Percentiles rank a stretch among this genome's conserved stretches.
These are phyloP conservation scores for Fusarium tupiense DNA, from an alignment of 2,329 filamentous ascomycete genomes.

Conservation along the genomic window DNA sequence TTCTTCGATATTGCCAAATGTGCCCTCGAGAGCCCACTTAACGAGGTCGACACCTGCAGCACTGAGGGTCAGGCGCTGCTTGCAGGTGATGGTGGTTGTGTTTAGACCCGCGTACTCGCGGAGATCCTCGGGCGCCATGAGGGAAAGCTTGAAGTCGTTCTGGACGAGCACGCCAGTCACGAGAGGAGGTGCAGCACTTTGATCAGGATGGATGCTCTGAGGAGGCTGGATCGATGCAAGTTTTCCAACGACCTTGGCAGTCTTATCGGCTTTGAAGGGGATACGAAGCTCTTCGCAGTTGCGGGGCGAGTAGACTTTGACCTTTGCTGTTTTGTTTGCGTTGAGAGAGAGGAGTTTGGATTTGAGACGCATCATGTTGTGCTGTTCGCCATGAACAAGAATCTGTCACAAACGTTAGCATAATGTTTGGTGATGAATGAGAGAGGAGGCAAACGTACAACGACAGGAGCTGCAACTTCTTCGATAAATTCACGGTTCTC, in stretches of 20 bases:
- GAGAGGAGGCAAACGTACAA: slow-evolving; percentile 68
- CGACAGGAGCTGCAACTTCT: slow-evolving; percentile 88
- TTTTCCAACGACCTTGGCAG: slow-evolving; percentile 95
- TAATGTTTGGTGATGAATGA: neutral
- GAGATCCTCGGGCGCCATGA: slow-evolving; percentile 97
- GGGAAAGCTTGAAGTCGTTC: slow-evolving; percentile 95
- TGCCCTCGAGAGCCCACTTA: slow-evolving; percentile 92
- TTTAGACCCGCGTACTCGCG: slow-evolving; percentile 97
- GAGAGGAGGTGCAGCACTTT: slow-evolving; percentile 57
- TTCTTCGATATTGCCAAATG: slow-evolving; percentile 87
- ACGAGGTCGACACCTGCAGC: slow-evolving; percentile 92
- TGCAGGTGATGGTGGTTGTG: slow-evolving; percentile 92
- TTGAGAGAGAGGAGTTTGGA: slow-evolving; percentile 95
- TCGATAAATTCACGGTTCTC: slow-evolving; percentile 98
- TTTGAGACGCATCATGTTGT: slow-evolving; percentile 97
- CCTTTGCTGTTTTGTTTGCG: slow-evolving; percentile 79
- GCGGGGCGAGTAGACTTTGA: slow-evolving; percentile 91
- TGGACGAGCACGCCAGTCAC: slow-evolving; percentile 94
- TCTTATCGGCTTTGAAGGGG: slow-evolving; percentile 94
- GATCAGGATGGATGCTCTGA: slow-evolving; percentile 40
- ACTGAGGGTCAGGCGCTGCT: slow-evolving; percentile 86
- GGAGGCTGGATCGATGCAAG: slow-evolving; percentile 84
- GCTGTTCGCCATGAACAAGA: slow-evolving; percentile 94
- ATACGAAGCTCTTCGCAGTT: slow-evolving; percentile 97
- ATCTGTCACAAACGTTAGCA: slow-evolving; percentile 65